Base-by-base conservation (phyloP, 257 asterid species). In the Orobanche coerulescens region DNA sequence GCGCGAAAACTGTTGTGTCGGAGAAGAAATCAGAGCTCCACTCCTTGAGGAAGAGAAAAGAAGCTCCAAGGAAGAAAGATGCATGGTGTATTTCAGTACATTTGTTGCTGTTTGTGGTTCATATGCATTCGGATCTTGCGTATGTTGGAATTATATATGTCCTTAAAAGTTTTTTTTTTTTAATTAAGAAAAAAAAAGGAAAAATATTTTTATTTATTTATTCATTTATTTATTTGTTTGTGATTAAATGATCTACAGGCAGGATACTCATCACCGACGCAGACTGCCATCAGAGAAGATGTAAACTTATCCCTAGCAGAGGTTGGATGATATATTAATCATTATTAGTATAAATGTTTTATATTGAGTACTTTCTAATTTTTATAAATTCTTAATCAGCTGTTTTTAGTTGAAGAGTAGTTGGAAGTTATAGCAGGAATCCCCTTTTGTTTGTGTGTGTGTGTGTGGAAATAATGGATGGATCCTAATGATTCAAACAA, bases 211-310 rank as follows among this genome's bases (percentile, higher is more conserved):
- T 28, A 42, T 3, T 50, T 15, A 15, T 42, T 37, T 23, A 23
- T 25, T 13, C 4, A n/a, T 34, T 3, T n/a, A 48, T 11, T 23
- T 6, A 13, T 9, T 2, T 22, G 25, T 2, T 13, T 36, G 28
- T 50, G 49, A 14, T 23, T 25, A 1, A 28, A 51, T 22, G 46
- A 25, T 51, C 19, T 39, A 58, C 85, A 93, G 98, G 94, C 83
- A 15, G 98, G 98, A 16, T 93, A 84, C 59, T 93, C 98, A 28
- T 93, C 98, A 5, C 98, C 98, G 6, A 89, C 94, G 3, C 97
- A 93, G 73, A 72, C 74, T 52, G 95, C 85, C 12, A 89, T 93
- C 67, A 78, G 78, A 46, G 72, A 73, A n/a, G 97, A 93, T 72
- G 78, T 93, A 0, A 71, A 79, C 57, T 75, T 89, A 55, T 78